Evolutionary conservation across 2,329 filamentous ascomycete genomes (phyloP), one percentile per base, ranked within the genome.

Genomic region (Hypoxylon sp.): DNA sequence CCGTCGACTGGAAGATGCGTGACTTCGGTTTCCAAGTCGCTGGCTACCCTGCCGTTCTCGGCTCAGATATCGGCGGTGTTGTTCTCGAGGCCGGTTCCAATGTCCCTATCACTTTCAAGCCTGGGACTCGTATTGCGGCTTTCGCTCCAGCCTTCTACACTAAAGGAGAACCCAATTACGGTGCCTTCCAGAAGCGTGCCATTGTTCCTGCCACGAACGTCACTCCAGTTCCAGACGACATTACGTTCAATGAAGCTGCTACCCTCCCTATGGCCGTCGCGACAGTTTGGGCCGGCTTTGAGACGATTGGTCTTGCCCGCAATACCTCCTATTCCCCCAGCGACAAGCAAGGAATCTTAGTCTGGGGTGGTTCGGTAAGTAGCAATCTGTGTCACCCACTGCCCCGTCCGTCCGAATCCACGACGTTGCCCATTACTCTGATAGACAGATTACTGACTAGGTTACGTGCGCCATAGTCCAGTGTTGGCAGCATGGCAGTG

Each of bases 401-500:
- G n/a, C n/a, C 40, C 40, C 17, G 40, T 42, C 40, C 17, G 11
- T 20, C 40, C 8, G 6, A 14, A 2, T 20, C 7, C 17, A 42
- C n/a, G 40, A 20, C 6, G n/a, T 42, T 42, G 1, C n/a, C 40
- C 7, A 7, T 42, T 10, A 1, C 7, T 25, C 33, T 2, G 17
- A 40, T 13, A 48, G 8, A 37, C 4, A 6, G 10, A 20, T 22
- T 54, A 31, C 48, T 63, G 42, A 67, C 40, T 25, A 20, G 20
- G 20, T 20, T 20, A 2, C 1, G 17, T 10, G 30, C 13, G 6
- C 30, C 20, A 35, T 37, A 68, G 8, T 83, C 82, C 0, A 84
- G 83, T 49, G 79, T 85, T 1, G 83, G 82, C 1, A 81, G 78
- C 0, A 82, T 84, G 80, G 80, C 80, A 0, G 81, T 85, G 3